These are phyloP conservation scores for Fremontodendron californicum DNA, from an alignment of 345 rosid species.

Conservation along the genomic window DNA sequence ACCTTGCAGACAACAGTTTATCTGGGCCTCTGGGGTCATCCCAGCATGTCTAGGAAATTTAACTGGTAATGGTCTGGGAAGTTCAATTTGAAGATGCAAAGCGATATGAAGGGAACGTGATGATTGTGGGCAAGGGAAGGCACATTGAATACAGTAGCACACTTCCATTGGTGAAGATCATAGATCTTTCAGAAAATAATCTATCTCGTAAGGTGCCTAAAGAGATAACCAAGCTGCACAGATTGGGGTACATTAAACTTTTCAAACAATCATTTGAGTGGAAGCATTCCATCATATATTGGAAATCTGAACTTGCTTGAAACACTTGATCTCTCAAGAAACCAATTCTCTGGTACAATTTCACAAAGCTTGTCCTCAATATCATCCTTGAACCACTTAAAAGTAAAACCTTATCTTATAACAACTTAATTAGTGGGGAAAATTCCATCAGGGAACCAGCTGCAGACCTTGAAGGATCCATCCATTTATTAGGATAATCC, in stretches of 20 bases:
- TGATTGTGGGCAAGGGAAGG: neutral
- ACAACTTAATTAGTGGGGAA: slow-evolving; percentile 21
- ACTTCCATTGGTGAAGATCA: no score
- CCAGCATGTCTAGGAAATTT: neutral
- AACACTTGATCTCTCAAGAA: slow-evolving; percentile 22
- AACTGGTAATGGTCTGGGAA: neutral
- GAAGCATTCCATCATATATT: slow-evolving; percentile 15
- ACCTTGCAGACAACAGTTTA: neutral
- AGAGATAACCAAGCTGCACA: no score
- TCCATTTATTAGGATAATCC: slow-evolving; percentile 23
- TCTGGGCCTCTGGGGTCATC: neutral
- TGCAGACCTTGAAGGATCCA: slow-evolving; percentile 18
- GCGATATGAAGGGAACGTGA: no score
- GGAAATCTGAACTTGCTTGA: slow-evolving; percentile 12
- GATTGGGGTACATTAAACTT: slow-evolving; percentile 27
- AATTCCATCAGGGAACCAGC: slow-evolving; percentile 23
- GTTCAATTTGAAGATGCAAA: neutral
- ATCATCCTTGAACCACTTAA: slow-evolving; percentile 16
- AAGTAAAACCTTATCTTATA: slow-evolving; percentile 29
- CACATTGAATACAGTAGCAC: no score
- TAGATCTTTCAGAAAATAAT: slow-evolving; percentile 21
- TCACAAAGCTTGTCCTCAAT: slow-evolving; percentile 12
- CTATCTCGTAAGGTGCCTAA: slow-evolving; percentile 12
- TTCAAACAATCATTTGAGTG: slow-evolving; percentile 21
- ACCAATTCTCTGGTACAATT: slow-evolving; percentile 25